Evolutionary conservation across 2,329 filamentous ascomycete species (phyloP).

Genomic region (Pseudogymnoascus sp.): DNA sequence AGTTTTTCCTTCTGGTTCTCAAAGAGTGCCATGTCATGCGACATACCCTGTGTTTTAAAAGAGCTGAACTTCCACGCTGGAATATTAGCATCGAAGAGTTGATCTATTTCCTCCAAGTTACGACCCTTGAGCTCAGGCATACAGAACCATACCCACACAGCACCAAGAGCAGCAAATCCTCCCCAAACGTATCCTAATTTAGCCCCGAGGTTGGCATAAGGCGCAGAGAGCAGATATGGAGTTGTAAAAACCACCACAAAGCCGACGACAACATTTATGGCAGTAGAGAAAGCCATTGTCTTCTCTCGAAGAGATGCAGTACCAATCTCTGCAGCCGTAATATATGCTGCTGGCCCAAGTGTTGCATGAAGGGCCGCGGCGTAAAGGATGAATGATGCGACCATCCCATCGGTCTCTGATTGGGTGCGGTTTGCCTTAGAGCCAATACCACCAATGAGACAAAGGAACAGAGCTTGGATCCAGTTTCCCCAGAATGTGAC

Average conservation of each 20-base stretch:
- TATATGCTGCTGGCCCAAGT: constrained; percentile 14
- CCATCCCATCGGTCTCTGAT: constrained; percentile 14
- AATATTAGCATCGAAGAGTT: constrained; percentile 28
- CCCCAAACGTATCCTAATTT: constrained; percentile 19
- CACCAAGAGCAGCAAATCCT: constrained; percentile 12
- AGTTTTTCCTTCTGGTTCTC: neutral
- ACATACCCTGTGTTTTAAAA: neutral
- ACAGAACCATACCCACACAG: constrained; percentile 16
- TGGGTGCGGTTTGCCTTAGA: neutral
- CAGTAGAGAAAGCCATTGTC: constrained; percentile 22
- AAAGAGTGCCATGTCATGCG: neutral
- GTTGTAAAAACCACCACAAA: constrained; percentile 22
- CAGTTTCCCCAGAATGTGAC: neutral
- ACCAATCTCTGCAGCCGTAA: constrained; percentile 22
- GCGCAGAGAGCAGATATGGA: constrained; percentile 19
- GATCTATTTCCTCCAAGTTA: constrained; percentile 22
- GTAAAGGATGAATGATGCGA: constrained; percentile 17
- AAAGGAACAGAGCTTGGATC: constrained; percentile 14
- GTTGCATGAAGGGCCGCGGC: constrained; percentile 18
- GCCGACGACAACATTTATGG: constrained; percentile 21
- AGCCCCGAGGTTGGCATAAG: constrained; percentile 17
- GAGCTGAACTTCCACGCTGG: constrained; percentile 8
- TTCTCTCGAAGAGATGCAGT: constrained; percentile 20
- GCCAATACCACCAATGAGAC: constrained; percentile 17
- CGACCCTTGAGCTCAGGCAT: constrained; percentile 21